A percentile compares a stretch with the other conserved stretches of the same genome.
Evolutionary conservation across 2,329 filamentous ascomycete species (phyloP).

Genomic region (Penicillium glabrum): DNA sequence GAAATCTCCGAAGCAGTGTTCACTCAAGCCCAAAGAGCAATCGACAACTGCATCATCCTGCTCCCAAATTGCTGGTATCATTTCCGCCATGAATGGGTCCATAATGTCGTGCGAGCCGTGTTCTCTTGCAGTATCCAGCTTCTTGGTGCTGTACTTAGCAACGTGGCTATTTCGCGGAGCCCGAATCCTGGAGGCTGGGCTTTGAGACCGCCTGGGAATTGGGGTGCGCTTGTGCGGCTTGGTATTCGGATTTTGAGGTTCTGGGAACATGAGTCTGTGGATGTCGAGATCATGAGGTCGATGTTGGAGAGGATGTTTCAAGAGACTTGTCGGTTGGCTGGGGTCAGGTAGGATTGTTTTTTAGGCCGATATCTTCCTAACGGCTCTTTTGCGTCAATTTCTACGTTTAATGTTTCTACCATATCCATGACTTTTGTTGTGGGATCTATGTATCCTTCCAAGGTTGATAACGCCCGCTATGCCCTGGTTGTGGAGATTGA

Average conservation of each 20-base stretch:
- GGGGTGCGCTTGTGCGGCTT: slow-evolving; percentile 19
- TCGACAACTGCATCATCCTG: slow-evolving; percentile 18
- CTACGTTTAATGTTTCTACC: not conserved
- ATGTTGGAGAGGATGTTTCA: slow-evolving; percentile 24
- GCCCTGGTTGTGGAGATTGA: too few relatives aligned
- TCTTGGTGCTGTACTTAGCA: slow-evolving; percentile 17
- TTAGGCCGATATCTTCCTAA: not conserved
- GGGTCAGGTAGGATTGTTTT: slow-evolving; percentile 11
- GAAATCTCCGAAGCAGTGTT: slow-evolving; percentile 12
- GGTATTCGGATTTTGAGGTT: slow-evolving; percentile 17
- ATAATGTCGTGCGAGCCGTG: slow-evolving; percentile 17
- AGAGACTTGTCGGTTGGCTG: slow-evolving; percentile 21
- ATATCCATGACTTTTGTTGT: too few relatives aligned
- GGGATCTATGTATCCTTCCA: too few relatives aligned
- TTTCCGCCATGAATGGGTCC: slow-evolving; percentile 25
- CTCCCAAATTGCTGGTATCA: slow-evolving; percentile 22
- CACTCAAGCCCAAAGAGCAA: slow-evolving; percentile 16
- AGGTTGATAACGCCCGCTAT: too few relatives aligned
- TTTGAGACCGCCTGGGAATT: slow-evolving; percentile 8
- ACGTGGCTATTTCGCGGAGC: not conserved
- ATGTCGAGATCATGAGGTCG: slow-evolving; percentile 20
- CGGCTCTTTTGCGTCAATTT: not conserved
- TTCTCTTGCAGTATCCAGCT: slow-evolving; percentile 22
- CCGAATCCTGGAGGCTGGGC: not conserved
- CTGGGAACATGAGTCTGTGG: slow-evolving; percentile 19